phyloP scores from a whole-genome alignment of 352 stramenopile species.

The Globisporangium middletonii region DNA sequence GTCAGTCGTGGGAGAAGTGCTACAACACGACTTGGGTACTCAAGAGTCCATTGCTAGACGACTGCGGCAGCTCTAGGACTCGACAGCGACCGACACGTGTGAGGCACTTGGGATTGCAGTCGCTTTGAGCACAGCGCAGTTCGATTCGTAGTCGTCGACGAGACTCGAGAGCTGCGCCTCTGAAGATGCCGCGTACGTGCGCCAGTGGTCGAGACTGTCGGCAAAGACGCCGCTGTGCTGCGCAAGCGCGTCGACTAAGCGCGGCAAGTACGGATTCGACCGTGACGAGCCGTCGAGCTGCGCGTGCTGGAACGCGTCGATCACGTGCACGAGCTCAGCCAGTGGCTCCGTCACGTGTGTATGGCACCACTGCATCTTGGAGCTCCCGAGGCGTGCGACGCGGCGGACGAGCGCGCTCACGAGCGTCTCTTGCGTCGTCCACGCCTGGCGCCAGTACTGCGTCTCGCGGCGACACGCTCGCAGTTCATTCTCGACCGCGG shows the following conservation, averaged over 20 bases:
- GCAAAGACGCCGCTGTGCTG: slow-evolving; percentile 20
- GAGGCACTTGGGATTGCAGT: too few relatives aligned
- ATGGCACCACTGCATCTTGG: slow-evolving; percentile 32
- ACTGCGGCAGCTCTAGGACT: too few relatives aligned
- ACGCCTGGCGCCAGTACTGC: slow-evolving; percentile 28
- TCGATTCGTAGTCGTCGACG: slow-evolving; percentile 28
- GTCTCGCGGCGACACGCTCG: slow-evolving; percentile 18
- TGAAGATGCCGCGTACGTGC: slow-evolving; percentile 14
- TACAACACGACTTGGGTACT: too few relatives aligned
- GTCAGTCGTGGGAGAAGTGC: too few relatives aligned
- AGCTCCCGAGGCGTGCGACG: slow-evolving; percentile 20
- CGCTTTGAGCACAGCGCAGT: slow-evolving; percentile 15
- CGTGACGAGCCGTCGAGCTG: slow-evolving; percentile 25
- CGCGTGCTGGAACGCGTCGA: slow-evolving; percentile 23
- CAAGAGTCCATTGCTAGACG: neutral
- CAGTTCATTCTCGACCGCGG: slow-evolving; percentile 20
- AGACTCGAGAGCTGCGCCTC: slow-evolving; percentile 19
- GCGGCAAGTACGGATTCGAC: slow-evolving; percentile 30
- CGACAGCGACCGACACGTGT: too few relatives aligned
- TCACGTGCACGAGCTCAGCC: slow-evolving; percentile 16
- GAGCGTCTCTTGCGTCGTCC: slow-evolving; percentile 25
- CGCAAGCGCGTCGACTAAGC: slow-evolving; percentile 23
- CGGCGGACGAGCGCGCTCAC: slow-evolving; percentile 14
- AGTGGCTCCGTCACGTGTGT: slow-evolving; percentile 23
- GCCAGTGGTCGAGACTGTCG: slow-evolving; percentile 22